These are phyloP conservation scores for Lodderomyces metapsilosis DNA, from an alignment of 1,139 yeast genomes.

Conservation along the genomic window DNA sequence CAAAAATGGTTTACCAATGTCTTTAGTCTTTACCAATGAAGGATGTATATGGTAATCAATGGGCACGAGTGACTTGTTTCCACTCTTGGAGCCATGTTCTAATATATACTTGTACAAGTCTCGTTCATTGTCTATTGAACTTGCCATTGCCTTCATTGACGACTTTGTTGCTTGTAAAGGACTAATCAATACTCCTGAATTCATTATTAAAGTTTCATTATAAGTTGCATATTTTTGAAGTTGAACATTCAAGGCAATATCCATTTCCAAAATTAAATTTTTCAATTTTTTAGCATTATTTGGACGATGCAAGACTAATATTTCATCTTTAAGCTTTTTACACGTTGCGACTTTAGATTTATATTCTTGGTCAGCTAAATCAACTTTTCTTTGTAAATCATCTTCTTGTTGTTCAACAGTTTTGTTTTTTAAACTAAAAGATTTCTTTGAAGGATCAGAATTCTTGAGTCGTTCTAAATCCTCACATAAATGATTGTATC, in stretches of 20 bases:
- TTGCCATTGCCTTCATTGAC: constrained; percentile 75
- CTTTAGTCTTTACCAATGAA: constrained; percentile 45
- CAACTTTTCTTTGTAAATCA: constrained; percentile 78
- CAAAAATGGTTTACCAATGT: constrained; percentile 39
- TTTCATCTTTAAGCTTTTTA: constrained; percentile 70
- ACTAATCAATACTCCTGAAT: constrained; percentile 77
- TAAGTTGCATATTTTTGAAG: constrained; percentile 86
- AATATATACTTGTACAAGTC: constrained; percentile 73
- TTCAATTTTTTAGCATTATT: constrained; percentile 69
- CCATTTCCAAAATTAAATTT: constrained; percentile 79
- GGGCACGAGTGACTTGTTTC: constrained; percentile 45
- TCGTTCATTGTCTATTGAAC: constrained; percentile 76
- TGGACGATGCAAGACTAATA: constrained; percentile 75
- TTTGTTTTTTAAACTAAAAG: constrained; percentile 73
- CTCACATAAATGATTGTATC: constrained; percentile 76
- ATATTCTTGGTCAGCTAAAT: constrained; percentile 82
- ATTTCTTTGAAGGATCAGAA: constrained; percentile 80
- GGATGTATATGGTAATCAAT: constrained; percentile 81
- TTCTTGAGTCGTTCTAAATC: constrained; percentile 82
- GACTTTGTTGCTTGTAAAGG: constrained; percentile 60
- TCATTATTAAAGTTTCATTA: constrained; percentile 78
- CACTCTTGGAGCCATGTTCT: constrained; percentile 40
- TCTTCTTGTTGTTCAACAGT: constrained; percentile 91
- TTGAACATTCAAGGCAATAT: constrained; percentile 84
- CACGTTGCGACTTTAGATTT: constrained; percentile 72